Conservation (phyloP, 2,329 filamentous ascomycete species). For the Hypocrella siamensis region DNA sequence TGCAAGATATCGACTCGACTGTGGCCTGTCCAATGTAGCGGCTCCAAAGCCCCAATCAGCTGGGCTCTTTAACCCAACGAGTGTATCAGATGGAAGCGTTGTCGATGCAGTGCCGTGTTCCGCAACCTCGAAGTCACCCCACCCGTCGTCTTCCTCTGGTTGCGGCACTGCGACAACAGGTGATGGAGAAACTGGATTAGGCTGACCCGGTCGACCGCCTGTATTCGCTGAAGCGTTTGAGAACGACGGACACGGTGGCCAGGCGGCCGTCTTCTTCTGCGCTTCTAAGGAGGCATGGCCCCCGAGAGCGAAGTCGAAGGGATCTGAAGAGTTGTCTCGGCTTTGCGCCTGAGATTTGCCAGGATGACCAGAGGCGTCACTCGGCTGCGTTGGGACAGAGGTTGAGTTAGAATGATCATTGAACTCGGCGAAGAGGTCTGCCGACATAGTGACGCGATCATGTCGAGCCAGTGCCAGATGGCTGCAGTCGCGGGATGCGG, state of each 20-base stretch:
- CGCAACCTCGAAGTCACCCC: conserved; percentile 53
- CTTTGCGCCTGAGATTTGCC: conserved; percentile 5
- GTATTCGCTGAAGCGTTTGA: no score
- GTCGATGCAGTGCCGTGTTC: conserved; percentile 9
- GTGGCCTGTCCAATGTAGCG: no score
- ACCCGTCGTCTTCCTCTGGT: conserved; percentile 43
- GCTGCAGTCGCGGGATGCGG: no score
- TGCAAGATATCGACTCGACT: no score
- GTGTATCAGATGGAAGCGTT: no score
- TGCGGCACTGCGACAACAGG: background rate
- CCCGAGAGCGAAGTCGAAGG: no score
- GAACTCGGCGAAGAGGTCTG: conserved; percentile 50
- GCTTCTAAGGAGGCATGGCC: no score
- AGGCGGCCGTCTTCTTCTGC: no score
- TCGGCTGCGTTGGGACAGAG: conserved; percentile 8
- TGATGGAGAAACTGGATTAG: background rate
- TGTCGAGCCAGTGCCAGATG: background rate
- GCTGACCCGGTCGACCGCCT: conserved; percentile 8
- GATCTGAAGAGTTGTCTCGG: no score
- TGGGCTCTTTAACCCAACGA: no score
- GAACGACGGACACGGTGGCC: no score
- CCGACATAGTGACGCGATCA: conserved; percentile 33
- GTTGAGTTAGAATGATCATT: conserved; percentile 29
- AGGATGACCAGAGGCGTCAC: conserved; percentile 2
- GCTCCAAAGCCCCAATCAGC: no score